Conservation (phyloP, 257 asterid genomes). For the Rhazya stricta region DNA sequence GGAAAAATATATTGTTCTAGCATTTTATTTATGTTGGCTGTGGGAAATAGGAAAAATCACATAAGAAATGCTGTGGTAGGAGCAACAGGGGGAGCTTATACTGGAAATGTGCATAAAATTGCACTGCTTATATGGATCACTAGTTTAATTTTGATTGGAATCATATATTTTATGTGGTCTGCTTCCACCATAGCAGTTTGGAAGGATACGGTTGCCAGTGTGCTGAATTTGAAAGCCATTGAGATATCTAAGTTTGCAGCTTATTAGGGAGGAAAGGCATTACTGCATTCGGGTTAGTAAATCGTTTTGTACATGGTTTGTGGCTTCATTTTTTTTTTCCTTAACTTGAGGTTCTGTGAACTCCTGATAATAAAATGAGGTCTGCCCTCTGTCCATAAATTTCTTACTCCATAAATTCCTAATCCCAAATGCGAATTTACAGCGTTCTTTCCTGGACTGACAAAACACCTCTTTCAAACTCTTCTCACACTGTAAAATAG, state of each 20-base stretch:
- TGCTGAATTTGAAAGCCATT: not conserved
- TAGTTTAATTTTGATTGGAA: not conserved
- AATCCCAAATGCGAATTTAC: not conserved
- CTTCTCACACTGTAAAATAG: not conserved
- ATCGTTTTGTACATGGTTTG: no score
- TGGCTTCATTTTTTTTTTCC: not conserved
- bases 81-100: not conserved
- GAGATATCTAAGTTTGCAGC: not conserved
- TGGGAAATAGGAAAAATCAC: no score
- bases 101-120: not conserved
- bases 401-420: no score
- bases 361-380: not conserved
- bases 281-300: not conserved
- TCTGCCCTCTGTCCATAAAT: not conserved
- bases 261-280: not conserved
- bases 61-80: not conserved
- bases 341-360: not conserved
- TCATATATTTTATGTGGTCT: not conserved
- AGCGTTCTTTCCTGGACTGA: not conserved
- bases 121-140: not conserved
- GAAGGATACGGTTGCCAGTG: not conserved
- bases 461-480: not conserved
- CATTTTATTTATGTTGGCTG: not conserved
- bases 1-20: not conserved
- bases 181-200: not conserved